Evolutionary conservation across 23 red algal species (phyloP).

Genomic region (Gracilaria gracilis): DNA sequence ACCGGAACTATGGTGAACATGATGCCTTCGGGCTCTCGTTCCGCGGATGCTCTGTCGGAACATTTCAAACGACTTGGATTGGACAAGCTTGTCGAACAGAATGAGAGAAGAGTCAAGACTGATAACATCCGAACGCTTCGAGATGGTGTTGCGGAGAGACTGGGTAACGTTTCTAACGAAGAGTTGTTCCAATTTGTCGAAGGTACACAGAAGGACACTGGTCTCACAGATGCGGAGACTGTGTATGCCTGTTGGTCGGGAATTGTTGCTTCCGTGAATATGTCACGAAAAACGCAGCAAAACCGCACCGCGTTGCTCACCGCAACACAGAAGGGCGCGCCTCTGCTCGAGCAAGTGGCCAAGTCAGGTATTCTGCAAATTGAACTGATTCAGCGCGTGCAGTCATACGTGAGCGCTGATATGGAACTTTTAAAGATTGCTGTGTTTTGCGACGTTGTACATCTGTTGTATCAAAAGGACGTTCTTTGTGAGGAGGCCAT

Average conservation of each 20-base stretch:
- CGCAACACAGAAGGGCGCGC: conserved; percentile 56
- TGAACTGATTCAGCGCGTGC: conserved; percentile 71
- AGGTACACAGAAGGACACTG: conserved; percentile 31
- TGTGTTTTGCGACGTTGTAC: conserved; percentile 78
- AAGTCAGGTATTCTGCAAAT: conserved; percentile 65
- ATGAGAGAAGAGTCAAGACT: conserved; percentile 72
- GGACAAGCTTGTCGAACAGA: conserved; percentile 85
- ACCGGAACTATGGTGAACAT: conserved; percentile 83
- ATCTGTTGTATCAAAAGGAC: conserved; percentile 79
- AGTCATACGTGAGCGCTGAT: conserved; percentile 76
- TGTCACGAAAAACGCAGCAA: conserved; percentile 79
- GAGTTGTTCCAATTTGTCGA: conserved; percentile 67
- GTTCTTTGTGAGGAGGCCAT: conserved; percentile 87
- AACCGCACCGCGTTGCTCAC: conserved; percentile 74
- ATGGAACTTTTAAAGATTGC: conserved; percentile 87
- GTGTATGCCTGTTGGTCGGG: conserved; percentile 73
- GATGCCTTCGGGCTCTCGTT: conserved; percentile 73
- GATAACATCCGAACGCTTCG: conserved; percentile 72
- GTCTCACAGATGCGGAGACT: conserved; percentile 63
- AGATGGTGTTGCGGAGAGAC: conserved; percentile 67
- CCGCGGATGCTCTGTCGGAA: conserved; percentile 74
- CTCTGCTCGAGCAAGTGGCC: conserved; percentile 62
- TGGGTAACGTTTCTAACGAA: conserved; percentile 26
- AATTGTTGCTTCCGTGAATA: conserved; percentile 61
- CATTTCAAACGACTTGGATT: conserved; percentile 69